Evolutionary conservation across 192 early-diverging fungal genomes (phyloP).

Genomic region (Hyaloraphidium curvatum): DNA sequence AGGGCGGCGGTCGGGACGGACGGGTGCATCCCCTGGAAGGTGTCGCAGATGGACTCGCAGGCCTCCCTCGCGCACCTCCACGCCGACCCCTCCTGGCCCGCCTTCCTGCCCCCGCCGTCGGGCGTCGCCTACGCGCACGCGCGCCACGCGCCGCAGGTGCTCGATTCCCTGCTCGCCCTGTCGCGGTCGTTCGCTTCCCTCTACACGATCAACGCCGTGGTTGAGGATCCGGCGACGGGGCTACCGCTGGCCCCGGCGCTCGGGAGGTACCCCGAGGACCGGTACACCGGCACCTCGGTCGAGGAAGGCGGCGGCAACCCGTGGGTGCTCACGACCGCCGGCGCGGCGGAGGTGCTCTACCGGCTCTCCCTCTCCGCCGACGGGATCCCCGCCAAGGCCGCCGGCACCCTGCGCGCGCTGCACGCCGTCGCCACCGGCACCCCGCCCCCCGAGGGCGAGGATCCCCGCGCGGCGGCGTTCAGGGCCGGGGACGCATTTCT

Average conservation of each 20-base stretch:
- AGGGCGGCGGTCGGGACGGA: too few species aligned
- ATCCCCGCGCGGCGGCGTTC: conserved; percentile 5
- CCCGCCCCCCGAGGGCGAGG: conserved; percentile 6
- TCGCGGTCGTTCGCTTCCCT: conserved; percentile 12
- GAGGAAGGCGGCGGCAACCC: conserved; percentile 36
- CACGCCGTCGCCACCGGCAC: conserved; percentile 13
- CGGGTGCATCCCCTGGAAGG: too few species aligned
- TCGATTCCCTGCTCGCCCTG: conserved; percentile 11
- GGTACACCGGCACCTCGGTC: conserved; percentile 42
- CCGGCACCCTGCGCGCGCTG: conserved; percentile 14
- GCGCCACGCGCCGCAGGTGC: too few species aligned
- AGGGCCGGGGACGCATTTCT: conserved; percentile 34
- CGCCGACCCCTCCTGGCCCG: too few species aligned
- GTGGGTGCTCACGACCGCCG: conserved; percentile 45
- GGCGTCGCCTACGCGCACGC: too few species aligned
- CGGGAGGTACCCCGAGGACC: conserved; percentile 59
- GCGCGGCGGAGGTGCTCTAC: conserved; percentile 43
- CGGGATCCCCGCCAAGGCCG: conserved; percentile 11
- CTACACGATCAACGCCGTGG: conserved; percentile 24
- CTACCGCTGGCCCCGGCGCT: conserved; percentile 26
- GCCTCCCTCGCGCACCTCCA: too few species aligned
- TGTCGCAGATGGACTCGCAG: too few species aligned
- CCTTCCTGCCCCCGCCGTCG: too few species aligned
- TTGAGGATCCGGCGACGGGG: too few species aligned
- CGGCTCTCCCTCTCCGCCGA: conserved; percentile 16